Percentiles rank a stretch among this genome's conserved stretches.
These are phyloP conservation scores for Yamadazyma sp. DNA, from an alignment of 805 yeast genomes.

Conservation along the genomic window DNA sequence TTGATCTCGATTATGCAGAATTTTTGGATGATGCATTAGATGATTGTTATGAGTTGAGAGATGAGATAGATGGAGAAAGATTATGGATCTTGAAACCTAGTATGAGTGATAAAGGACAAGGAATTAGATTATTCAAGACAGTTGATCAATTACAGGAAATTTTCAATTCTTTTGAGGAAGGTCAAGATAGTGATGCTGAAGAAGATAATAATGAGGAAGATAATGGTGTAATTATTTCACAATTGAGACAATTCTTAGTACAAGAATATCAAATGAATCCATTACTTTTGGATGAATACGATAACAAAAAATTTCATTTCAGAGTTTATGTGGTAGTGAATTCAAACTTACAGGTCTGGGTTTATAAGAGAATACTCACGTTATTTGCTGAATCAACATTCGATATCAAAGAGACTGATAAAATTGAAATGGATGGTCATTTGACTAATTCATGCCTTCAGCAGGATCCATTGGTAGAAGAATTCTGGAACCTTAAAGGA, in stretches of 20 bases:
- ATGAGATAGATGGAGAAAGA: too few species aligned
- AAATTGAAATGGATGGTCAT: constrained; percentile 63
- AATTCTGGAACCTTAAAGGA: constrained; percentile 56
- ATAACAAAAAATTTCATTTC: constrained; percentile 79
- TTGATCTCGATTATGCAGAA: constrained; percentile 94
- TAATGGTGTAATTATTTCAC: constrained; percentile 78
- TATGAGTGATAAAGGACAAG: constrained; percentile 97
- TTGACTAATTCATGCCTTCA: constrained; percentile 94
- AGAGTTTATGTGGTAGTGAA: constrained; percentile 76
- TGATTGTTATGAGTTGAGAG: constrained; percentile 84
- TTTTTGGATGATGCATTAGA: constrained; percentile 91
- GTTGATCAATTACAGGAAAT: constrained; percentile 77
- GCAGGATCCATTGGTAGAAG: constrained; percentile 53
- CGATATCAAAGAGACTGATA: constrained; percentile 18
- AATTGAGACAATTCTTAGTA: constrained; percentile 84
- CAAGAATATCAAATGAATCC: constrained; percentile 79
- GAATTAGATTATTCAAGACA: constrained; percentile 78
- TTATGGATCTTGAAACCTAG: constrained; percentile 93
- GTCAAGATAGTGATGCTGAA: constrained; percentile 38
- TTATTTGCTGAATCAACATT: constrained; percentile 62
- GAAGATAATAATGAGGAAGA: constrained; percentile 45
- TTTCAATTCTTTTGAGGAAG: constrained; percentile 83
- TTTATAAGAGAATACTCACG: constrained; percentile 75
- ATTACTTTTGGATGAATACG: constrained; percentile 57
- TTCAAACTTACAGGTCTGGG: constrained; percentile 75